Evolutionary conservation across 2,329 filamentous ascomycete species (phyloP).

Genomic region (Macrophomina phaseolina): DNA sequence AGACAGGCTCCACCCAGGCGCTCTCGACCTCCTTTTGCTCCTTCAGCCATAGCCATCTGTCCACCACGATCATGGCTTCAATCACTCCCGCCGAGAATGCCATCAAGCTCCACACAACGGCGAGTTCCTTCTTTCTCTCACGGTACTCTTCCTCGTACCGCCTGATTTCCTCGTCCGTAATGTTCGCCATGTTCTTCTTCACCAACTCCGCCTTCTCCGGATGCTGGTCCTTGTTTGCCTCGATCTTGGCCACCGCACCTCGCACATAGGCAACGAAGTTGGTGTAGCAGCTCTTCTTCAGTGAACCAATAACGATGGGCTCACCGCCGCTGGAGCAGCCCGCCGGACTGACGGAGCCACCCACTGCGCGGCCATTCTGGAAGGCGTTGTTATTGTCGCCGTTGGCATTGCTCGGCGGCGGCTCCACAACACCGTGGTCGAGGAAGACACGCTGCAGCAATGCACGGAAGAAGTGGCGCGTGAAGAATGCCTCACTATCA

Average conservation of each 20-base stretch:
- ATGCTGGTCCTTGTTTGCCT: conserved; percentile 54
- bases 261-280: conserved; percentile 82
- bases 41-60: conserved; percentile 84
- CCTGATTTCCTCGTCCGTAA: conserved; percentile 78
- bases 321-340: conserved; percentile 80
- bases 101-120: conserved; percentile 92
- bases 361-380: conserved; percentile 36
- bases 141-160: conserved; percentile 70
- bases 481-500: conserved; percentile 89
- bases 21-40: conserved; percentile 75
- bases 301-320: conserved; percentile 84
- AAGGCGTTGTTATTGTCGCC: conserved; percentile 39
- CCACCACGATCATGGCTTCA: conserved; percentile 87
- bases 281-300: conserved; percentile 79
- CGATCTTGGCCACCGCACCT: conserved; percentile 69
- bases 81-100: conserved; percentile 89
- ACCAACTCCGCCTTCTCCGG: conserved; percentile 53
- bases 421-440: conserved; percentile 77
- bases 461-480: conserved; percentile 89
- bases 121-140: conserved; percentile 77
- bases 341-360: conserved; percentile 75
- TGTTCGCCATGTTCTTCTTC: conserved; percentile 65
- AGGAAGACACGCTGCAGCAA: conserved; percentile 91
- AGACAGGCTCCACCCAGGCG: conserved; percentile 92
- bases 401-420: conserved; percentile 45